Percentiles rank a stretch among this genome's conserved stretches.
phyloP scores from a whole-genome alignment of 352 stramenopile genomes.

The Phytophthora nicotianae region DNA sequence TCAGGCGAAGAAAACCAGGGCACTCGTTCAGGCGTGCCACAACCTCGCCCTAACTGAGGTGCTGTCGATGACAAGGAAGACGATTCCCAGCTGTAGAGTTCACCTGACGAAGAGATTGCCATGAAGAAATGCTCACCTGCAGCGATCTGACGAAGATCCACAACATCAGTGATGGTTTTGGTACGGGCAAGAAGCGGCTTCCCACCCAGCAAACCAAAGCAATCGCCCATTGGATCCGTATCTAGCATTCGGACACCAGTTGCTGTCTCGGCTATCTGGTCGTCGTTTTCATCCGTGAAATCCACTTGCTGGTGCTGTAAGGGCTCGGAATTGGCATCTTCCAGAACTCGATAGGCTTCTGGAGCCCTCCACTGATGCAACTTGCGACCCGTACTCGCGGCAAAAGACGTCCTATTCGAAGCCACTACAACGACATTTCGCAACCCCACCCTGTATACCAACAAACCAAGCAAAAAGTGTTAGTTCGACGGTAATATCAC shows the following conservation, averaged over 20 bases:
- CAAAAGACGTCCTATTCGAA: conserved; percentile 27
- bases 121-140: conserved; percentile 45
- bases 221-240: conserved; percentile 46
- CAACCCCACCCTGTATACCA: conserved; percentile 40
- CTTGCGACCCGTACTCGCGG: conserved; percentile 43
- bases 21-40: conserved; percentile 23
- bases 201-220: conserved; percentile 52
- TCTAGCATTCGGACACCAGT: conserved; percentile 21
- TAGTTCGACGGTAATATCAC: background rate
- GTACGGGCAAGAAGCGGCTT: conserved; percentile 47
- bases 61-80: conserved; percentile 7
- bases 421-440: conserved; percentile 37
- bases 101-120: conserved; percentile 34
- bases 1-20: conserved; percentile 24
- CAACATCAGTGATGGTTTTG: conserved; percentile 52
- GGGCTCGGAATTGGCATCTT: background rate
- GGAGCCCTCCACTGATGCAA: conserved; percentile 44
- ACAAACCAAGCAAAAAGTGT: conserved; percentile 1
- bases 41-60: conserved; percentile 19
- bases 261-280: background rate
- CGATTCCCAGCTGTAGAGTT: conserved; percentile 46
- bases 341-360: conserved; percentile 24
- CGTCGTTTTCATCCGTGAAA: background rate
- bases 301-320: background rate
- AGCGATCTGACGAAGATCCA: conserved; percentile 40